Percentiles rank a stretch among this genome's conserved stretches.
Conservation (phyloP, 148 eudicot genomes). For the Gaultheria prostrata region DNA sequence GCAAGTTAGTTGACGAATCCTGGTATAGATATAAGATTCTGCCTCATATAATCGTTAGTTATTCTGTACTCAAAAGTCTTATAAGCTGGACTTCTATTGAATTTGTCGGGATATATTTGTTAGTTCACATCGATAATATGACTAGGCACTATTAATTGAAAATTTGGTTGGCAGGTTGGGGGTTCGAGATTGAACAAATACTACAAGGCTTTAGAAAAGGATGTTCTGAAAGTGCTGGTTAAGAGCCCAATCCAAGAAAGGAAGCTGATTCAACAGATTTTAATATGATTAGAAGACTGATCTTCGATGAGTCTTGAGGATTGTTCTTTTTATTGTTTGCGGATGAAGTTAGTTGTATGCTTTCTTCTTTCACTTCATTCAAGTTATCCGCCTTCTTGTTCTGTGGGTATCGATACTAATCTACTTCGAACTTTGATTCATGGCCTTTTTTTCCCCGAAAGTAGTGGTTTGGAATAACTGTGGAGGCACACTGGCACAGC, state of each 20-base stretch:
- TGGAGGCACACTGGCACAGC: background rate
- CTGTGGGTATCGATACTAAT: background rate
- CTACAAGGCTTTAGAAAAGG: background rate
- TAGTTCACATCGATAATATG: background rate
- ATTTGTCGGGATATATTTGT: background rate
- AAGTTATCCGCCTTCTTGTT: background rate
- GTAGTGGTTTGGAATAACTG: background rate
- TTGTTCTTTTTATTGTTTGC: background rate
- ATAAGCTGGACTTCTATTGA: background rate
- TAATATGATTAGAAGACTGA: background rate
- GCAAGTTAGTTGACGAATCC: background rate
- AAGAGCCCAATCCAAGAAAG: background rate
- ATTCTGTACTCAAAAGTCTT: background rate
- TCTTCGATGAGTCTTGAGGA: background rate
- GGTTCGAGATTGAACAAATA: background rate
- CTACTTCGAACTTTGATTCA: background rate
- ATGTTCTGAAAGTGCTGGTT: background rate
- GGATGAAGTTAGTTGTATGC: background rate
- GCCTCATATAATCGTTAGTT: background rate
- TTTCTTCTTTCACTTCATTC: background rate
- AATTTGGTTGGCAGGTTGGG: background rate
- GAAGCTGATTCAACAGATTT: background rate
- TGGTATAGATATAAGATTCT: background rate
- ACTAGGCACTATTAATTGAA: conserved; percentile 1
- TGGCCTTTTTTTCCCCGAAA: background rate